A percentile compares a stretch with the other conserved stretches of the same genome.
These are phyloP conservation scores for Cryphonectria parasitica DNA, from an alignment of 2,329 filamentous ascomycete genomes.

Conservation along the genomic window DNA sequence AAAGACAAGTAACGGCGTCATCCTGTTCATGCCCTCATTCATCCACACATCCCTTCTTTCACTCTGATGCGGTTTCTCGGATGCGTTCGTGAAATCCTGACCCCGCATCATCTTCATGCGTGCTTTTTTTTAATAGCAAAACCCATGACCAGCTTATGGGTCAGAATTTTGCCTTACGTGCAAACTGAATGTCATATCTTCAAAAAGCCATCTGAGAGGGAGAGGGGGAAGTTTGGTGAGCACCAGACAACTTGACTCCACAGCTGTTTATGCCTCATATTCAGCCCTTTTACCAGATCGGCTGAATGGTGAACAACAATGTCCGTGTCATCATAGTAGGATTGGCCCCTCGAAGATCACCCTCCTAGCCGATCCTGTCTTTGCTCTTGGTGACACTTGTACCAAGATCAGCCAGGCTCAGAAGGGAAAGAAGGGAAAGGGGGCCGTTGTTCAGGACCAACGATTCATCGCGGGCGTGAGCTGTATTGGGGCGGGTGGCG, in stretches of 20 bases:
- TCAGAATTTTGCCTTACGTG: background rate
- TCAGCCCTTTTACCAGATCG: background rate
- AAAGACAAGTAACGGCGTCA: background rate
- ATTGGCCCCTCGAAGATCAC: background rate
- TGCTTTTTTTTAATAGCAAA: background rate
- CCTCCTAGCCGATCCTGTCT: conserved; percentile 20
- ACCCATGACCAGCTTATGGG: background rate
- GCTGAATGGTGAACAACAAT: background rate
- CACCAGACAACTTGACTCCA: background rate
- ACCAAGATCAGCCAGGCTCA: conserved; percentile 8
- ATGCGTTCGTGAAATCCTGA: conserved; percentile 1
- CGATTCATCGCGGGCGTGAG: background rate
- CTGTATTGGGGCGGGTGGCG: background rate
- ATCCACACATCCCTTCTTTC: background rate
- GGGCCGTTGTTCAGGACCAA: background rate
- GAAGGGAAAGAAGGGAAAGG: background rate
- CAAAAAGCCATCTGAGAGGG: background rate
- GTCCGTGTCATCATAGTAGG: background rate
- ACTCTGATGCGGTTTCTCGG: background rate
- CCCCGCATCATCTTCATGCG: background rate
- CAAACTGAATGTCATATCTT: background rate
- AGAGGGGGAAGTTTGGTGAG: background rate
- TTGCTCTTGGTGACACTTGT: conserved; percentile 18
- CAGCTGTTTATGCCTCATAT: background rate
- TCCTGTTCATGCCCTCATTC: background rate